Conservation (phyloP, 2,329 filamentous ascomycete genomes). For the Penicillium verrucosum region DNA sequence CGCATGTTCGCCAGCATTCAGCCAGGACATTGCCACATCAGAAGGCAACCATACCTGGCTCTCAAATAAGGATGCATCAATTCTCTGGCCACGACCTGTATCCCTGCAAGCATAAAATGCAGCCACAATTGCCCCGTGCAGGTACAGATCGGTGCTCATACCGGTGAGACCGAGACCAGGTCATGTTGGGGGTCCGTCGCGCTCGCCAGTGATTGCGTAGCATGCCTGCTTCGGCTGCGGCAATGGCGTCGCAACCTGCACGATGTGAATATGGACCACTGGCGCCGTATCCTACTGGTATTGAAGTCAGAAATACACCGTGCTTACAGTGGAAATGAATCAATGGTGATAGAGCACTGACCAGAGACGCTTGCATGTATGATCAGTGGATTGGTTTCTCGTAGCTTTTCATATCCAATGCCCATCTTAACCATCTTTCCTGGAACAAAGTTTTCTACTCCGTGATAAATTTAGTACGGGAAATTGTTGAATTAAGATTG, state of each 20-base stretch:
- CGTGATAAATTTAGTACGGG: background rate
- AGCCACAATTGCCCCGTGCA: slow-evolving; percentile 46
- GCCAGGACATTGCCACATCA: slow-evolving; percentile 43
- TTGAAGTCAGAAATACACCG: background rate
- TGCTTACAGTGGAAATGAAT: background rate
- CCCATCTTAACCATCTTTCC: slow-evolving; percentile 43
- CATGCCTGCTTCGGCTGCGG: slow-evolving; percentile 44
- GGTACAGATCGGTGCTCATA: slow-evolving; percentile 47
- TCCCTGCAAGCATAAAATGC: slow-evolving; percentile 40
- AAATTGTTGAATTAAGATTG: background rate
- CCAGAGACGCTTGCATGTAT: slow-evolving; percentile 46
- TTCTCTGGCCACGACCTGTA: slow-evolving; percentile 43
- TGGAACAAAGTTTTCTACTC: slow-evolving; percentile 46
- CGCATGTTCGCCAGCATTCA: slow-evolving; percentile 42
- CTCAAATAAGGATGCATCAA: slow-evolving; percentile 48
- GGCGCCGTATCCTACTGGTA: slow-evolving; percentile 35
- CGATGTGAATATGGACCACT: slow-evolving; percentile 43
- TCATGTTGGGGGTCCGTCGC: slow-evolving; percentile 40
- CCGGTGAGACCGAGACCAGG: slow-evolving; percentile 46
- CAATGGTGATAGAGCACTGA: slow-evolving; percentile 3
- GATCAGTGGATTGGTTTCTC: slow-evolving; percentile 36
- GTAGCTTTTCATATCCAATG: slow-evolving; percentile 41
- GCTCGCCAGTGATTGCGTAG: slow-evolving; percentile 46
- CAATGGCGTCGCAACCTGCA: slow-evolving; percentile 49
- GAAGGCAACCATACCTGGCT: slow-evolving; percentile 41